Conservation (phyloP, 73 alveolate genomes). For the Blepharisma japonicum region DNA sequence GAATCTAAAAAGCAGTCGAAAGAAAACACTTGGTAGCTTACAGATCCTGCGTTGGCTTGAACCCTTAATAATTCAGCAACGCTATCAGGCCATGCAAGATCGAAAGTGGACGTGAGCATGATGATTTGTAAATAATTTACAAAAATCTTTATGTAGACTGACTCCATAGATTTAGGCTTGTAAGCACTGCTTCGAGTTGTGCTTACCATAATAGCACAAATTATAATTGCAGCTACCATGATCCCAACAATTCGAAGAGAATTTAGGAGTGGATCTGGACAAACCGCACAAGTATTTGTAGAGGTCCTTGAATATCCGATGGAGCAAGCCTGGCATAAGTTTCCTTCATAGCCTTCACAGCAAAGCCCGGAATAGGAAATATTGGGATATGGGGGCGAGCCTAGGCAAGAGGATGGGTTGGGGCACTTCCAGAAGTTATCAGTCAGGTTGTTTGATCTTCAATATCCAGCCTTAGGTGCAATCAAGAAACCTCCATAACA, state of each 20-base stretch:
- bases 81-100: constrained; percentile 54
- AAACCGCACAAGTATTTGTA: constrained; percentile 39
- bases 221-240: constrained; percentile 27
- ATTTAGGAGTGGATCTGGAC: constrained; percentile 50
- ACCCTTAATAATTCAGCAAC: constrained; percentile 36
- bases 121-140: constrained; percentile 55
- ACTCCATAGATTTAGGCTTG: constrained; percentile 36
- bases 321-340: constrained; percentile 58
- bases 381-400: constrained; percentile 45
- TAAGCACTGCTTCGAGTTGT: constrained; percentile 40
- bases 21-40: constrained; percentile 42
- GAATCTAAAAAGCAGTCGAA: constrained; percentile 48
- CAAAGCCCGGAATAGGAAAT: constrained; percentile 55
- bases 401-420: constrained; percentile 41
- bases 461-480: constrained; percentile 63
- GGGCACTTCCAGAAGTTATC: constrained; percentile 48
- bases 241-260: constrained; percentile 39
- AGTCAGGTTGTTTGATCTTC: constrained; percentile 56
- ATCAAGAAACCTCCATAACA: constrained; percentile 59
- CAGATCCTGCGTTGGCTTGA: constrained; percentile 43
- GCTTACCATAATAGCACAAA: constrained; percentile 40
- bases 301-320: constrained; percentile 65
- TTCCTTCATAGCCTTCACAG: constrained; percentile 55
- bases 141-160: constrained; percentile 59
- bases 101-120: constrained; percentile 47